A percentile compares a stretch with the other conserved stretches of the same genome.
Conservation (phyloP, 805 yeast species). For the Metschnikowia noctiluminum region DNA sequence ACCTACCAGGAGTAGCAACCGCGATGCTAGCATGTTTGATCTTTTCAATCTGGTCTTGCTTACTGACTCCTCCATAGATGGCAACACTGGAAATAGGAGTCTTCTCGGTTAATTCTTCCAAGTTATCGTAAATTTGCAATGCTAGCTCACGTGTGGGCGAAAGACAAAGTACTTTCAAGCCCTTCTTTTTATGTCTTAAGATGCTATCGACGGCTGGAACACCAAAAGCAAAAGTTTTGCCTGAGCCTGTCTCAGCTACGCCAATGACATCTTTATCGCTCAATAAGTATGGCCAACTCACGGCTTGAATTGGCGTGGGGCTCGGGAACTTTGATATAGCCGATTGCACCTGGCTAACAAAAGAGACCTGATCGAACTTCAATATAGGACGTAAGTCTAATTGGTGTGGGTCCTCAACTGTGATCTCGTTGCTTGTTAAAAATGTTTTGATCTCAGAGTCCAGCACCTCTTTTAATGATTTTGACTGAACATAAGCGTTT, state of each 20-base stretch:
- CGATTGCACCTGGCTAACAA: slow-evolving; percentile 52
- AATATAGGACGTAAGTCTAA: slow-evolving; percentile 64
- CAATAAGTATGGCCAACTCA: slow-evolving; percentile 88
- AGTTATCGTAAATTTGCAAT: slow-evolving; percentile 84
- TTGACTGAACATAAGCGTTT: slow-evolving; percentile 36
- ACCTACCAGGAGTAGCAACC: slow-evolving; percentile 98
- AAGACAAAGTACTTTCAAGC: slow-evolving; percentile 74
- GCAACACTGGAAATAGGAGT: slow-evolving; percentile 72
- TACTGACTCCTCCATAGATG: slow-evolving; percentile 96
- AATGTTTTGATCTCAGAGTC: slow-evolving; percentile 60
- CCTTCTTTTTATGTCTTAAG: slow-evolving; percentile 41
- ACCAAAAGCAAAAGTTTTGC: slow-evolving; percentile 96
- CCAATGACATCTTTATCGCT: slow-evolving; percentile 85
- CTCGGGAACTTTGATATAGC: slow-evolving; percentile 70
- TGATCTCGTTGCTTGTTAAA: slow-evolving; percentile 67
- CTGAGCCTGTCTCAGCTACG: slow-evolving; percentile 98
- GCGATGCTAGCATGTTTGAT: slow-evolving; percentile 70
- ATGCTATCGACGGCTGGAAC: slow-evolving; percentile 90
- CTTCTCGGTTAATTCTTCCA: slow-evolving; percentile 59
- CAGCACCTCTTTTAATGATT: slow-evolving; percentile 39
- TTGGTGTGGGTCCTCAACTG: slow-evolving; percentile 65
- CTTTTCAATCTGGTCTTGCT: slow-evolving; percentile 79
- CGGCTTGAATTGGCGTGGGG: slow-evolving; percentile 96
- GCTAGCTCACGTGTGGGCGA: slow-evolving; percentile 99
- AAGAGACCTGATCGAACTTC: slow-evolving; percentile 57